A percentile compares a stretch with the other conserved stretches of the same genome.
Evolutionary conservation across 495 filamentous ascomycete genomes (phyloP).

Genomic region (Hypoxylon cercidicola): DNA sequence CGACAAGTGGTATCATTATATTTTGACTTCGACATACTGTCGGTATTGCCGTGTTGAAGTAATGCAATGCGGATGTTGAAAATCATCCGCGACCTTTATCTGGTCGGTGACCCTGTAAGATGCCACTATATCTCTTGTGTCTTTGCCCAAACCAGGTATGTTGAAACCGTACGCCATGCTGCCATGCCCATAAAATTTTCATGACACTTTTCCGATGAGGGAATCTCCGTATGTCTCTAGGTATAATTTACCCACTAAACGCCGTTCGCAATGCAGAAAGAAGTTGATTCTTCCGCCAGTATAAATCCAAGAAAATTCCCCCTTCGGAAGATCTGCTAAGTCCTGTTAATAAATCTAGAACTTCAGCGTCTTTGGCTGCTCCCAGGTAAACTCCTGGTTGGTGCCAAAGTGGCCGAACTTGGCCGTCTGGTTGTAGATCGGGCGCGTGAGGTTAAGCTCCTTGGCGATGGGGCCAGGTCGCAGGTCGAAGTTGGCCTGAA

Average conservation of each 20-base stretch:
- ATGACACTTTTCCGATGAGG: slow-evolving; percentile 52
- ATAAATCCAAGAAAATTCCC: slow-evolving; percentile 45
- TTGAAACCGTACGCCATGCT: slow-evolving; percentile 54
- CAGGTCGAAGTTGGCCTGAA: slow-evolving; percentile 95
- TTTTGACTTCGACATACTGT: slow-evolving; percentile 22
- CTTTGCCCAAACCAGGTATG: slow-evolving; percentile 47
- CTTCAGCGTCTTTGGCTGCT: slow-evolving; percentile 94
- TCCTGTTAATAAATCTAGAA: slow-evolving; percentile 65
- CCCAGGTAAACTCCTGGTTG: slow-evolving; percentile 97
- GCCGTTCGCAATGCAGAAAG: slow-evolving; percentile 54
- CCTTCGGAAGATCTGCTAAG: slow-evolving; percentile 40
- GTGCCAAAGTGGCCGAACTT: slow-evolving; percentile 99
- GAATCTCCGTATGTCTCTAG: slow-evolving; percentile 50
- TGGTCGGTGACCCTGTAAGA: slow-evolving; percentile 31
- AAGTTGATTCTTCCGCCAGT: slow-evolving; percentile 58
- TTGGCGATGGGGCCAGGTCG: slow-evolving; percentile 97
- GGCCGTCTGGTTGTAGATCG: slow-evolving; percentile 97
- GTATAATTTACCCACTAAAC: slow-evolving; percentile 49
- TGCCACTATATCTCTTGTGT: slow-evolving; percentile 34
- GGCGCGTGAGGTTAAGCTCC: slow-evolving; percentile 93
- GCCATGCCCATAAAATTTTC: slow-evolving; percentile 47
- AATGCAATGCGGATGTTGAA: slow-evolving; percentile 43
- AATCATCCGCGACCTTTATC: slow-evolving; percentile 40
- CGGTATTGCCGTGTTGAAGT: slow-evolving; percentile 41
- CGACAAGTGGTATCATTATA: slow-evolving; percentile 37